Evolutionary conservation across 2,329 filamentous ascomycete species (phyloP).

Genomic region (Neofusicoccum sp.): DNA sequence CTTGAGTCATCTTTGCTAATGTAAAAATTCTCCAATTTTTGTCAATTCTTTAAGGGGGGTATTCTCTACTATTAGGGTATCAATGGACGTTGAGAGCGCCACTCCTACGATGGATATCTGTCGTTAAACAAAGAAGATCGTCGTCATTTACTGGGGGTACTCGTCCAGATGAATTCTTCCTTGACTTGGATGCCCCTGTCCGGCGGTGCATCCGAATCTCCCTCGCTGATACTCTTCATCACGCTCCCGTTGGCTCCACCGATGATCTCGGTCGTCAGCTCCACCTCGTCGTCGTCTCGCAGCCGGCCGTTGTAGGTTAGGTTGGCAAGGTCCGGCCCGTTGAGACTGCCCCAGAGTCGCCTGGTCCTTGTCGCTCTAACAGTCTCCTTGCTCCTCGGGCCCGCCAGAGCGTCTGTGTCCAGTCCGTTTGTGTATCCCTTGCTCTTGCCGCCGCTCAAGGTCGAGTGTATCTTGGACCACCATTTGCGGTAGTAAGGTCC

Average conservation of each 20-base stretch:
- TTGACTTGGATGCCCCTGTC: neutral
- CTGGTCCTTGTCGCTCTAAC: neutral
- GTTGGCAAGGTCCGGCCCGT: neutral
- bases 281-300: constrained; percentile 6
- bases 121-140: neutral
- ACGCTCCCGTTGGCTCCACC: neutral
- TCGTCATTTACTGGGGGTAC: neutral
- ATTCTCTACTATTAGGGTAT: too few relatives aligned
- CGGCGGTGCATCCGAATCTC: neutral
- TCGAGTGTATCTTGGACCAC: neutral
- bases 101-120: neutral
- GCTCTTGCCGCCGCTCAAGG: neutral
- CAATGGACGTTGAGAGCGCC: too few relatives aligned
- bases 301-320: neutral
- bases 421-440: neutral
- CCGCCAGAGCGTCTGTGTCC: neutral
- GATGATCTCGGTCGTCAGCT: neutral
- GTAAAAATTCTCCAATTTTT: too few relatives aligned
- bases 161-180: neutral
- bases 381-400: neutral
- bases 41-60: too few relatives aligned
- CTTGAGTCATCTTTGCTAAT: too few relatives aligned
- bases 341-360: neutral
- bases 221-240: neutral
- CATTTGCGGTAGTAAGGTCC: constrained; percentile 7